Conservation (phyloP, 1,139 yeast genomes). For the Candida sp. region DNA sequence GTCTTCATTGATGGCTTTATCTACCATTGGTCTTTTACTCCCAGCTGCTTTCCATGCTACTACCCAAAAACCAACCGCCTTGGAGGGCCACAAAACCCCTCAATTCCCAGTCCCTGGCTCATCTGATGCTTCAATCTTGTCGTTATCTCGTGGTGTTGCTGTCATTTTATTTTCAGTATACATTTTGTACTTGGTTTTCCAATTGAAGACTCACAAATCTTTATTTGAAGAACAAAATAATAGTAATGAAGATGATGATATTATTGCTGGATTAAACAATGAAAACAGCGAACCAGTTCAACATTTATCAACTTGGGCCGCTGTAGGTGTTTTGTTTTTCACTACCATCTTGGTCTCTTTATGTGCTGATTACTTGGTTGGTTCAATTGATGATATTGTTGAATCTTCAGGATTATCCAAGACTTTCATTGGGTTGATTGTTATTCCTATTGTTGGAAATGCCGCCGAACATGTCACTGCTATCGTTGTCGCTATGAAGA, state of each 20-base stretch:
- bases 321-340: conserved; percentile 48
- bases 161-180: conserved; percentile 76
- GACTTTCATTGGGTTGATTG: conserved; percentile 91
- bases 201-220: conserved; percentile 78
- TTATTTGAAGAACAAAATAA: conserved; percentile 37
- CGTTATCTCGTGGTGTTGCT: conserved; percentile 84
- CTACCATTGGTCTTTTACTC: conserved; percentile 81
- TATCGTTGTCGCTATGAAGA: conserved; percentile 88
- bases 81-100: conserved; percentile 14
- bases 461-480: conserved; percentile 99
- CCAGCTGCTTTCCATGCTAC: conserved; percentile 97
- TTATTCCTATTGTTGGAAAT: conserved; percentile 95
- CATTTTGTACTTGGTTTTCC: conserved; percentile 77
- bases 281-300: conserved; percentile 12
- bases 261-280: conserved; percentile 1
- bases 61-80: conserved; percentile 43
- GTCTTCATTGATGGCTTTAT: conserved; percentile 89
- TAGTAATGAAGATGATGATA: conserved; percentile 24
- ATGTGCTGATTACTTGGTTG: conserved; percentile 92
- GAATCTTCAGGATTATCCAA: conserved; percentile 82
- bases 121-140: conserved; percentile 54
- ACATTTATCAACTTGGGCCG: conserved; percentile 37
- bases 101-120: conserved; percentile 41
- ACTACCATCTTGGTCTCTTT: conserved; percentile 83
- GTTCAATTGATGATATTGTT: conserved; percentile 88